These are phyloP conservation scores for Penicillium goetzii DNA, from an alignment of 495 filamentous ascomycete species.

Conservation along the genomic window DNA sequence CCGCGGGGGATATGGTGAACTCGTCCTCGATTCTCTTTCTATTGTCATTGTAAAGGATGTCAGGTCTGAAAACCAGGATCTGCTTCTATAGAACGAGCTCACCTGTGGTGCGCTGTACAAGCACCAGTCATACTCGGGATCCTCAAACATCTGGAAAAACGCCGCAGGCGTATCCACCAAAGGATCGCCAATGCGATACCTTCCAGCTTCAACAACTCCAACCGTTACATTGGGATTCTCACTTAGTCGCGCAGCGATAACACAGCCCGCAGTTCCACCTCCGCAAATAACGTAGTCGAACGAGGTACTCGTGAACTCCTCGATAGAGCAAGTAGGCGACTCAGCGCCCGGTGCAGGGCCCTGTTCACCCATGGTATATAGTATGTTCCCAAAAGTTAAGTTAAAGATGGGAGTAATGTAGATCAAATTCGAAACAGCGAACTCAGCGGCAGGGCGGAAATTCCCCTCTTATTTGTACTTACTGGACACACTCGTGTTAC, in stretches of 20 bases:
- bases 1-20: slow-evolving; percentile 48
- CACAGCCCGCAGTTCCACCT: slow-evolving; percentile 54
- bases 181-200: slow-evolving; percentile 50
- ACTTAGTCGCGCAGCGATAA: slow-evolving; percentile 51
- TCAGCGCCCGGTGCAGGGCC: background rate
- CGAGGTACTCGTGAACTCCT: slow-evolving; percentile 21
- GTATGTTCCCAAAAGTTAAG: background rate
- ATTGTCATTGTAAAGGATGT: background rate
- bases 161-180: slow-evolving; percentile 51
- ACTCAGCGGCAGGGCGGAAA: background rate
- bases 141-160: slow-evolving; percentile 47
- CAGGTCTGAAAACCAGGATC: background rate
- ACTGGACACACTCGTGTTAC: background rate
- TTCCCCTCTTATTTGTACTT: background rate
- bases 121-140: slow-evolving; percentile 62
- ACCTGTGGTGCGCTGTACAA: slow-evolving; percentile 58
- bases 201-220: slow-evolving; percentile 60
- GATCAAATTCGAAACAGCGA: background rate
- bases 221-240: slow-evolving; percentile 50
- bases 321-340: slow-evolving; percentile 20
- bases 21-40: slow-evolving; percentile 30
- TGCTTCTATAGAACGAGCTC: background rate
- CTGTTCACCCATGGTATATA: slow-evolving; percentile 6
- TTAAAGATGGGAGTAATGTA: background rate
- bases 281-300: slow-evolving; percentile 48